Base-by-base conservation (phyloP, 768 basidiomycete species). In the Agaricus blazei region DNA sequence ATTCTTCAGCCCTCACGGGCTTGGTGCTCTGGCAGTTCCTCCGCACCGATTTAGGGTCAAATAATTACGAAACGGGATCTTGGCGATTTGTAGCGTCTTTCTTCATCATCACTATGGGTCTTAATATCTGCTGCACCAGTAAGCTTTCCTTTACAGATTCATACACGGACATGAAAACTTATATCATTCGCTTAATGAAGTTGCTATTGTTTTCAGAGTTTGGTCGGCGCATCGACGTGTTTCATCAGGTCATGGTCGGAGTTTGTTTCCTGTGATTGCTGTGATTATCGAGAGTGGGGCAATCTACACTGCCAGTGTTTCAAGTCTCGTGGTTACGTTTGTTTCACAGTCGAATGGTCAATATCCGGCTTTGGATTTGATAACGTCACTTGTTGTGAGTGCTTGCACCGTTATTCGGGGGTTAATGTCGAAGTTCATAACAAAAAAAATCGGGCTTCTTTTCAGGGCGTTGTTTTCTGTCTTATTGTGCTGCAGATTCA, bases 101-200 rank as follows among this genome's bases (percentile, higher is more conserved):
- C 43, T 53, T 53, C 12, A 27, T 53, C 24, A 5, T 53, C 2
- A 53, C 52, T 2, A 53, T 53, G 52, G 14, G 52, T 12, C 44
- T 53, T 8, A 53, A 53, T 15, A 23, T 53, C 12, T 53, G 42
- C 36, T 53, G 52, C n/a, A 53, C 52, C n/a, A 34, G 52, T 53
- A 24, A n/a, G 46, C 34, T 34, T 7, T 34, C 34, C 11, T 8
- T 8, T 1, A 8, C 34, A 34, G 4, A 34, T 19, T 19, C 34
- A 34, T 34, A 34, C 3, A 7, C 3, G 11, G 5, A 34, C 7
- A 8, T 11, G 34, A 34, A 19, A 19, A 19, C 19, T 19, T 19
- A 19, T 19, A 19, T 19, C 19, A 19, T 19, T 19, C 19, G 19
- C 19, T 19, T 6, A 34, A 8, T 34, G 1, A 15, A 53, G 52